These are phyloP conservation scores for Pseudocercospora crystallina DNA, from an alignment of 2,329 filamentous ascomycete genomes.

Conservation along the genomic window DNA sequence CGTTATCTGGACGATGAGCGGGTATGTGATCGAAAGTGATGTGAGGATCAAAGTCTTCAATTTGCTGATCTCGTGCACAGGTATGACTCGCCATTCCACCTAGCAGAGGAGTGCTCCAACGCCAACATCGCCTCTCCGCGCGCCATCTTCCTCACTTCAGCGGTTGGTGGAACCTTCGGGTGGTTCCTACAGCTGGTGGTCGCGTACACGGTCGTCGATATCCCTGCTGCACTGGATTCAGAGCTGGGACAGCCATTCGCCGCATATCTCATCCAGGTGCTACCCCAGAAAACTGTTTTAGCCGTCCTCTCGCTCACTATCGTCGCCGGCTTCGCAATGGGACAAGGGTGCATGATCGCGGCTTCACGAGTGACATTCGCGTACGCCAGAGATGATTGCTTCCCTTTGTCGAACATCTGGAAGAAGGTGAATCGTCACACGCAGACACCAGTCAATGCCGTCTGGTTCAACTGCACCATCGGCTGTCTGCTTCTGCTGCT, in stretches of 20 bases:
- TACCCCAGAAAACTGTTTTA: constrained; percentile 60
- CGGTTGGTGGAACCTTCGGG: constrained; percentile 64
- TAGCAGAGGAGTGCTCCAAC: constrained; percentile 75
- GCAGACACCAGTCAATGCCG: constrained; percentile 67
- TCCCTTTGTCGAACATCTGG: constrained; percentile 61
- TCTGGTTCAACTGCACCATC: constrained; percentile 64
- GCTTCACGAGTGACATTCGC: constrained; percentile 47
- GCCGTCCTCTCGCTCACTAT: constrained; percentile 66
- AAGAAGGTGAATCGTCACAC: constrained; percentile 61
- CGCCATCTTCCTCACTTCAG: constrained; percentile 69
- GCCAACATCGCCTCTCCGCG: constrained; percentile 68
- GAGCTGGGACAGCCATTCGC: constrained; percentile 69
- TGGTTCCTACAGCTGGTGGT: constrained; percentile 74
- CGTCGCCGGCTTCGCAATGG: constrained; percentile 69
- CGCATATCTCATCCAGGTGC: constrained; percentile 65
- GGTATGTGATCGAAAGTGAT: background rate
- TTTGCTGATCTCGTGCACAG: background rate
- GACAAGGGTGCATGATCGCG: constrained; percentile 70
- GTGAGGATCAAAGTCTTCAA: too few relatives aligned
- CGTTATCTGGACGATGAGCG: constrained; percentile 65
- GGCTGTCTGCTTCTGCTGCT: constrained; percentile 62
- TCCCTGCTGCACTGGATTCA: constrained; percentile 58
- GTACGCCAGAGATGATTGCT: constrained; percentile 71
- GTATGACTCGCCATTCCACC: constrained; percentile 69
- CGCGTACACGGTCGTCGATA: constrained; percentile 69